phyloP scores from a whole-genome alignment of 179 eudicot species.

The Silene noctiflora region DNA sequence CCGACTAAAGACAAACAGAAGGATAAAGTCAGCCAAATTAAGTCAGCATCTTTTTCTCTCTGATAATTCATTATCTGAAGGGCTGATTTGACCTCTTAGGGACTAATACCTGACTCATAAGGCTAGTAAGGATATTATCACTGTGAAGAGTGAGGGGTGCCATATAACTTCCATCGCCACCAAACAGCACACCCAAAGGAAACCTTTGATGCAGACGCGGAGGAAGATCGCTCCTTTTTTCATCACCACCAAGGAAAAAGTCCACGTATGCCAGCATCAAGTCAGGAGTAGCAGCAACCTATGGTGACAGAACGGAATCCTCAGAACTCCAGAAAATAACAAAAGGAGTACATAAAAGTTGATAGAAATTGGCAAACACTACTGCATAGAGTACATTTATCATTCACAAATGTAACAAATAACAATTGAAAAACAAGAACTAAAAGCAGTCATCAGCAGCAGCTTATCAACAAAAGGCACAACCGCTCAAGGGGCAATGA shows the following conservation, averaged over 20 bases:
- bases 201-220: slow-evolving; percentile 75
- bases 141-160: slow-evolving; percentile 89
- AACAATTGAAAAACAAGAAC: neutral
- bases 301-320: slow-evolving; percentile 2
- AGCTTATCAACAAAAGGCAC: neutral
- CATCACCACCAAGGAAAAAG: slow-evolving; percentile 99
- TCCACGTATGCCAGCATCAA: slow-evolving; percentile 91
- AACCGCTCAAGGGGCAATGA: neutral
- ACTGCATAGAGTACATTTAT: neutral
- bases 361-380: neutral
- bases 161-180: slow-evolving; percentile 99
- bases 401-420: neutral
- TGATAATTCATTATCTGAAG: neutral
- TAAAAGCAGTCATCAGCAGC: neutral
- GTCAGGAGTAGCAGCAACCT: slow-evolving; percentile 98
- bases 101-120: slow-evolving; percentile 81
- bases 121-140: slow-evolving; percentile 88
- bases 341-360: neutral
- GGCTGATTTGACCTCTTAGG: neutral
- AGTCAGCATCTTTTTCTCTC: neutral
- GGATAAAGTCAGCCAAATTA: slow-evolving; percentile 3
- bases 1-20: slow-evolving; percentile 47
- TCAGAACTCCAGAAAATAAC: neutral
- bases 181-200: slow-evolving; percentile 78
- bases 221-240: slow-evolving; percentile 93